Conservation (phyloP, 2,329 filamentous ascomycete genomes). For the Onygenales sp. region DNA sequence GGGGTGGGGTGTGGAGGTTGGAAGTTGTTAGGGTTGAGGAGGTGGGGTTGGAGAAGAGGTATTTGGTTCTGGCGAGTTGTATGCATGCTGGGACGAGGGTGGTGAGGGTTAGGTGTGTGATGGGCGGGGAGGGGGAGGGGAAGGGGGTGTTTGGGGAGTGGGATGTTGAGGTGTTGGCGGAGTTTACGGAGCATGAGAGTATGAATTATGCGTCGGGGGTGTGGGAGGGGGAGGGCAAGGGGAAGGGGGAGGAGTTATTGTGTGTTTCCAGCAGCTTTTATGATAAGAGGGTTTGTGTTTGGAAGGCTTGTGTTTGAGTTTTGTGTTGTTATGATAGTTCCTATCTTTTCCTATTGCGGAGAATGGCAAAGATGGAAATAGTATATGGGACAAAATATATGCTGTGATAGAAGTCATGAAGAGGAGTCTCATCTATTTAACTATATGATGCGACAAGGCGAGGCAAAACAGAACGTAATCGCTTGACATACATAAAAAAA, state of each 20-base stretch:
- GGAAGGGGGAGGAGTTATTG: conserved; percentile 13
- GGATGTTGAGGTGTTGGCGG: conserved; percentile 55
- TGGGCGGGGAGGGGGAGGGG: conserved; percentile 18
- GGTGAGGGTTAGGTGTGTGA: conserved; percentile 33
- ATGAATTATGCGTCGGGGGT: conserved; percentile 88
- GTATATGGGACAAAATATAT: background rate
- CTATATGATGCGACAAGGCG: too few relatives aligned
- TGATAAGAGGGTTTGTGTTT: conserved; percentile 42
- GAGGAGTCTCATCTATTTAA: too few relatives aligned
- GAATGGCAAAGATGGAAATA: background rate
- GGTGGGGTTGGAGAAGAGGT: conserved; percentile 14
- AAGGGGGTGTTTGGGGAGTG: conserved; percentile 36
- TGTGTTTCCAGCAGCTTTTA: conserved; percentile 46
- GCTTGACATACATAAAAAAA: background rate
- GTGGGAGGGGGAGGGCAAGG: conserved; percentile 12
- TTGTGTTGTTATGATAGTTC: background rate
- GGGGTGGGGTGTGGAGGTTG: conserved; percentile 80
- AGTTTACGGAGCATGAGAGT: conserved; percentile 77
- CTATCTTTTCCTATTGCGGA: background rate
- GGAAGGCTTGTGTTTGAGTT: conserved; percentile 24
- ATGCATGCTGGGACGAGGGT: conserved; percentile 83
- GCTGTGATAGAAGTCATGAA: background rate
- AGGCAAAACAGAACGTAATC: background rate
- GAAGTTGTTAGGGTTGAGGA: conserved; percentile 40
- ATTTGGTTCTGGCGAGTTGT: conserved; percentile 68